Base-by-base conservation (phyloP, 352 stramenopile species). In the Phytophthora sp. region DNA sequence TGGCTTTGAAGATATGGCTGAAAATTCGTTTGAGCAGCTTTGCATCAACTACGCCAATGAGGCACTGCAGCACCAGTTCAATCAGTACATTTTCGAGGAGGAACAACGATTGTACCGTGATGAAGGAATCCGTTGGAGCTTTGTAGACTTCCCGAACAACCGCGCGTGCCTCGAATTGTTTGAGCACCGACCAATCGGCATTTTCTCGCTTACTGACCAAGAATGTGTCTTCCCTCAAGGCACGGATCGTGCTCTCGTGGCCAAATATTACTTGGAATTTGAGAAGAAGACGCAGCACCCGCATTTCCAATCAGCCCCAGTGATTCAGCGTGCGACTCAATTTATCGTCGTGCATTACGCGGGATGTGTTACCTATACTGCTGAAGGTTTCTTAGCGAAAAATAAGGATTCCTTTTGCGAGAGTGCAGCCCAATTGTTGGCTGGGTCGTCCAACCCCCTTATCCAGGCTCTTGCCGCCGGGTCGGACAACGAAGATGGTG, bases 11-110 rank as follows among this genome's bases (percentile, higher is more conserved):
- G 86, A 93, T 63, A 92, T 96, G 80, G 74, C 74, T 0, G 66
- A 83, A 18, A 96, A 96, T 65, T 92, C 80, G 23, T 95, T 96
- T 39, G 89, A 96, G 66, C 89, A 96, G 61, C 76, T 96, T n/a
- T 96, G 87, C 57, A 96, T 96, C 73, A 96, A 96, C 64, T 96
- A 94, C 57, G 84, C 89, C 38, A 96, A 96, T 60, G 89, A 96
- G 61, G 77, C 83, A 39, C 73, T 96, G 16, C 89, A 96, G 63
- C 80, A 93, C 41, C 89, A 96, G 64, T 96, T 96, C 71, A 96
- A 95, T 53, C 69, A 86, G 72, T 94, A 94, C 63, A 90, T 98
- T 29, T 98, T 99, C 46, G 96, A 97, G 45, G 73, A 96, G 8
- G 88, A 96, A 66, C 86, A 97, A 62, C 69, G 77, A 24, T 56